These are phyloP conservation scores for Drechslera avenae DNA, from an alignment of 2,329 filamentous ascomycete species.

Conservation along the genomic window DNA sequence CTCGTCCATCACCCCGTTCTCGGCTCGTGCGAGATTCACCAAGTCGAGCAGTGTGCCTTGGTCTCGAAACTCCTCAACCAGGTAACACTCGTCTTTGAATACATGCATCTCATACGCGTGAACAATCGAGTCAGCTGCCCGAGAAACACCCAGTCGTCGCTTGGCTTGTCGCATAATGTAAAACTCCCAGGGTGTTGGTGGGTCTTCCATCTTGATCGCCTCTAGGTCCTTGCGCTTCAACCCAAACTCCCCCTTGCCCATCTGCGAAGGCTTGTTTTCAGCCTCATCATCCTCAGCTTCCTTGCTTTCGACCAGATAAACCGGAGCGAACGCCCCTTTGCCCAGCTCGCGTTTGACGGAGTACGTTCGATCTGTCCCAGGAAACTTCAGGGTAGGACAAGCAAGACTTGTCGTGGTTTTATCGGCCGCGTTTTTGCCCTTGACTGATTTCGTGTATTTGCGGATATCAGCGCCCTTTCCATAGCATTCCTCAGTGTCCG, in stretches of 20 bases:
- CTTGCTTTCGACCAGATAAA: conserved; percentile 86
- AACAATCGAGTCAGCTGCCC: conserved; percentile 78
- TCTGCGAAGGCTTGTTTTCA: conserved; percentile 54
- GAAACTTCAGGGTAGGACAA: conserved; percentile 72
- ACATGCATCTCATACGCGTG: conserved; percentile 89
- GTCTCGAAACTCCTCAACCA: conserved; percentile 84
- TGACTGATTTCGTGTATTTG: conserved; percentile 73
- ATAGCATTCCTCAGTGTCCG: conserved; percentile 67
- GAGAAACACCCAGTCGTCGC: conserved; percentile 71
- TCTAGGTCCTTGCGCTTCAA: conserved; percentile 67
- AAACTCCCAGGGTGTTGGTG: conserved; percentile 91
- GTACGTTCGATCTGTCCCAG: conserved; percentile 69
- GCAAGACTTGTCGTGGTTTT: conserved; percentile 67
- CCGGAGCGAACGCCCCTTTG: conserved; percentile 91
- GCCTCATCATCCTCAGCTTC: conserved; percentile 54
- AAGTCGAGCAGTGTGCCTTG: conserved; percentile 95
- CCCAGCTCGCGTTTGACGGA: conserved; percentile 84
- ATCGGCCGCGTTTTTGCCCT: conserved; percentile 57
- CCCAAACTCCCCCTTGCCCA: conserved; percentile 68
- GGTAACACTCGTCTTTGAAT: conserved; percentile 86
- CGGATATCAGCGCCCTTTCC: conserved; percentile 77
- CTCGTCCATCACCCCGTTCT: conserved; percentile 83
- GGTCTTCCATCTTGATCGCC: conserved; percentile 92
- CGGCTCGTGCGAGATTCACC: conserved; percentile 81
- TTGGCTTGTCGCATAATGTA: conserved; percentile 89